Conservation (phyloP, 495 filamentous ascomycete species). For the Podospora conica region DNA sequence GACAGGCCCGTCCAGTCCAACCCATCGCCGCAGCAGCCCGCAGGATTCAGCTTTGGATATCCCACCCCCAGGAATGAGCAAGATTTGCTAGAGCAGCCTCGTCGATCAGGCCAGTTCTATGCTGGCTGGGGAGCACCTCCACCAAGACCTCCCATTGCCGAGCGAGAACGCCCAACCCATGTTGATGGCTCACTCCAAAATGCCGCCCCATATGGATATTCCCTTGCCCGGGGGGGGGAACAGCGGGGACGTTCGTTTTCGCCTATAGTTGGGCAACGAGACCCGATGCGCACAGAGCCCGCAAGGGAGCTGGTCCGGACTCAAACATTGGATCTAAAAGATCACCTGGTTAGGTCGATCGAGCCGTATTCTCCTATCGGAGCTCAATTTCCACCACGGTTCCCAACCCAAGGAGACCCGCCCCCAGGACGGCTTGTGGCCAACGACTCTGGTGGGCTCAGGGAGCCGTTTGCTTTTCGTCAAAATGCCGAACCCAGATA, state of each 20-base stretch:
- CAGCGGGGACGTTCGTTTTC: not conserved
- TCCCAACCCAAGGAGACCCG: not conserved
- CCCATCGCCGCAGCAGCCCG: not conserved
- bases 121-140: not conserved
- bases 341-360: constrained; percentile 38
- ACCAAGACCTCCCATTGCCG: not conserved
- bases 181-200: not conserved
- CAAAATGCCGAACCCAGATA: not conserved
- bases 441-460: not conserved
- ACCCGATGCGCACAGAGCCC: not conserved
- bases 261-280: constrained; percentile 21
- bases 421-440: not conserved
- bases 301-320: constrained; percentile 15
- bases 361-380: constrained; percentile 30
- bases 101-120: not conserved
- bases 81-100: constrained; percentile 1
- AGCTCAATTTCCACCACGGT: constrained; percentile 9
- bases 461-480: not conserved
- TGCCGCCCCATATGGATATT: not conserved
- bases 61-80: not conserved
- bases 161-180: not conserved
- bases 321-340: constrained; percentile 28
- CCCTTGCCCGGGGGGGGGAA: constrained; percentile 3
- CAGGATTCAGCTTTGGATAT: not conserved
- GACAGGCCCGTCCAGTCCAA: not conserved